Evolutionary conservation across 192 early-diverging fungal genomes (phyloP).

Genomic region (Podila epigama): DNA sequence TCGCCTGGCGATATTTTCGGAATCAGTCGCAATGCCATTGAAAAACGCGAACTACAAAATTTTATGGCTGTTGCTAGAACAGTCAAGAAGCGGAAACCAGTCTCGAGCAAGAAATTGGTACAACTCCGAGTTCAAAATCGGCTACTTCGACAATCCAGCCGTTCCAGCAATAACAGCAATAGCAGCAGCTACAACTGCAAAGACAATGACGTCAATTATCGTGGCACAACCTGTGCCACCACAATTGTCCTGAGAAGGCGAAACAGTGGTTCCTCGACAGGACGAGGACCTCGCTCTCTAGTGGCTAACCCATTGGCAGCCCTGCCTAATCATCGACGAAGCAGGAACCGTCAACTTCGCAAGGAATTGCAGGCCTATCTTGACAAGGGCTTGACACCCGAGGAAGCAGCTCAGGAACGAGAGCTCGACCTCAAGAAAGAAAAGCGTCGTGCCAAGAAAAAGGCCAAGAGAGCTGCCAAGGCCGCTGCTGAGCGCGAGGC

Average conservation of each 20-base stretch:
- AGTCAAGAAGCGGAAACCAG: slow-evolving; percentile 9
- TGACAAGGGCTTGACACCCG: slow-evolving; percentile 10
- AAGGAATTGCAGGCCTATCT: slow-evolving; percentile 28
- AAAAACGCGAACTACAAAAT: slow-evolving; percentile 19
- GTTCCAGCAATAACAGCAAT: neutral
- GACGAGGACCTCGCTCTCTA: neutral
- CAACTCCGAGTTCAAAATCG: slow-evolving; percentile 21
- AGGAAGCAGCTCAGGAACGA: slow-evolving; percentile 21
- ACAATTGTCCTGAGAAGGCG: too few relatives aligned
- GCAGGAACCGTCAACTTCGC: slow-evolving; percentile 18
- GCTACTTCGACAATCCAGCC: neutral
- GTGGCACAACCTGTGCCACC: too few relatives aligned
- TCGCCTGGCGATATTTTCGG: slow-evolving; percentile 40
- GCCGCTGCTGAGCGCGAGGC: slow-evolving; percentile 1
- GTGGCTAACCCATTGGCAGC: neutral
- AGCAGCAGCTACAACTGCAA: neutral
- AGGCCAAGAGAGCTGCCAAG: neutral
- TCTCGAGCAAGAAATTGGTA: slow-evolving; percentile 5
- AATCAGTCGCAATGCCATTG: slow-evolving; percentile 27
- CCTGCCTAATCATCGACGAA: slow-evolving; percentile 8
- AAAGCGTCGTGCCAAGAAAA: neutral
- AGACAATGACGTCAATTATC: too few relatives aligned
- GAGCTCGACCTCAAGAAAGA: slow-evolving; percentile 3
- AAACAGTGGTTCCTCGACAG: too few relatives aligned
- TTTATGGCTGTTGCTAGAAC: slow-evolving; percentile 18